Evolutionary conservation across 179 eudicot species (phyloP).

Genomic region (Camellia oleifera): DNA sequence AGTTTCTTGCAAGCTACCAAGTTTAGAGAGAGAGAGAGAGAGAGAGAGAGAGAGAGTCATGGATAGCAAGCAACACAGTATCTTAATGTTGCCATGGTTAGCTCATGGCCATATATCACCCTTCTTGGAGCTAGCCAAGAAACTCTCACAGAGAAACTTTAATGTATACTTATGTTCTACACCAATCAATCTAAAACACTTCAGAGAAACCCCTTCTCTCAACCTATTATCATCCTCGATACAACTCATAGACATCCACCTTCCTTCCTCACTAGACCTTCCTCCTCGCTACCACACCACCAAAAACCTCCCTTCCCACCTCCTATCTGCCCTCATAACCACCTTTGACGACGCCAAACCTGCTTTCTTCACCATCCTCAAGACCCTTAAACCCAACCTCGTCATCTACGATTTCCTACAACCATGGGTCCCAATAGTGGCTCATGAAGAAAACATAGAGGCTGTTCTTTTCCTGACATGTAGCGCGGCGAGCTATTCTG

Average conservation of each 20-base stretch:
- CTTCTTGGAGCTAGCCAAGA: slow-evolving; percentile 1
- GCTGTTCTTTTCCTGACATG: not conserved
- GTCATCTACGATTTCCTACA: not conserved
- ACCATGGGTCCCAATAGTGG: not conserved
- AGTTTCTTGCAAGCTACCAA: too few species aligned
- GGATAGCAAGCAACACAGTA: too few species aligned
- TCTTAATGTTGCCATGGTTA: slow-evolving; percentile 5
- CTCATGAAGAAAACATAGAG: not conserved
- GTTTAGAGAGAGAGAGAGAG: not conserved
- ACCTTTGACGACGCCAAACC: not conserved
- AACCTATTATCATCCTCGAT: not conserved
- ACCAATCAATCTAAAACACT: not conserved
- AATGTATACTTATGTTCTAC: not conserved
- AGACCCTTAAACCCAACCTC: not conserved
- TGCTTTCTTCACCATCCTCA: not conserved
- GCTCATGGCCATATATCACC: slow-evolving; percentile 10
- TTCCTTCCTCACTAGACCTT: not conserved
- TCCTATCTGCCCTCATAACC: not conserved
- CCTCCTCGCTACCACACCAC: slow-evolving; percentile 4
- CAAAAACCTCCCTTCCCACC: not conserved
- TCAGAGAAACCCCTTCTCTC: not conserved
- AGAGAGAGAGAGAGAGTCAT: not conserved
- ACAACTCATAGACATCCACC: not conserved
- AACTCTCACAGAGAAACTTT: not conserved
- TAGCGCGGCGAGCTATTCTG: not conserved